These are phyloP conservation scores for Xylaria castorea DNA, from an alignment of 495 filamentous ascomycete species.

Conservation along the genomic window DNA sequence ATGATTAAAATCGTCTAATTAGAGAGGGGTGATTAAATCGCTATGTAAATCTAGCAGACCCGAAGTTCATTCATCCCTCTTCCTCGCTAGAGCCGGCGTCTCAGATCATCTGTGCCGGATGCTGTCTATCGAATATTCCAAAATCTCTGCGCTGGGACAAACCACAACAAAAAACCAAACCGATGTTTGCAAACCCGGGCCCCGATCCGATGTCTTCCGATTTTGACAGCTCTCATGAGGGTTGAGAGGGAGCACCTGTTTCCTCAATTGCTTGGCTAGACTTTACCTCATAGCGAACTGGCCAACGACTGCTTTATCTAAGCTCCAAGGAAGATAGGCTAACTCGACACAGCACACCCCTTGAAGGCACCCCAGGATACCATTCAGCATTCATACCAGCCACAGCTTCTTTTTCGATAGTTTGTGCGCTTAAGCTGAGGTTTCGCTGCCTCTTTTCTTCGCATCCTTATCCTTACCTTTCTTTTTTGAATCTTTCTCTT, in stretches of 20 bases:
- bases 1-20: background rate
- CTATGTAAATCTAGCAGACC: slow-evolving; percentile 2
- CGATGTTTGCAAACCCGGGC: background rate
- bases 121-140: slow-evolving; percentile 7
- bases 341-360: background rate
- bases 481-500: slow-evolving; percentile 79
- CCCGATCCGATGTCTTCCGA: background rate
- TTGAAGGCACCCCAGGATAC: background rate
- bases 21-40: slow-evolving; percentile 12
- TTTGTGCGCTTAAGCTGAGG: background rate
- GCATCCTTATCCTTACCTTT: slow-evolving; percentile 67
- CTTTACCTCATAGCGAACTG: background rate
- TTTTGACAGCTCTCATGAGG: background rate
- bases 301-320: background rate
- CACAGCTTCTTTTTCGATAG: background rate
- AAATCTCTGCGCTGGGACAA: background rate
- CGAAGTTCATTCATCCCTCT: background rate
- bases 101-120: background rate
- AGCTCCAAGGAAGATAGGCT: background rate
- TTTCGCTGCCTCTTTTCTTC: slow-evolving; percentile 27
- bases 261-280: background rate
- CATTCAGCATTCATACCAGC: background rate
- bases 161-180: background rate
- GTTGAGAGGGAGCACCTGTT: background rate
- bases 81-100: background rate